Percentiles rank a stretch among this genome's conserved stretches.
Conservation (phyloP, 176 grass and related monocot species). For the Zizania latifolia region DNA sequence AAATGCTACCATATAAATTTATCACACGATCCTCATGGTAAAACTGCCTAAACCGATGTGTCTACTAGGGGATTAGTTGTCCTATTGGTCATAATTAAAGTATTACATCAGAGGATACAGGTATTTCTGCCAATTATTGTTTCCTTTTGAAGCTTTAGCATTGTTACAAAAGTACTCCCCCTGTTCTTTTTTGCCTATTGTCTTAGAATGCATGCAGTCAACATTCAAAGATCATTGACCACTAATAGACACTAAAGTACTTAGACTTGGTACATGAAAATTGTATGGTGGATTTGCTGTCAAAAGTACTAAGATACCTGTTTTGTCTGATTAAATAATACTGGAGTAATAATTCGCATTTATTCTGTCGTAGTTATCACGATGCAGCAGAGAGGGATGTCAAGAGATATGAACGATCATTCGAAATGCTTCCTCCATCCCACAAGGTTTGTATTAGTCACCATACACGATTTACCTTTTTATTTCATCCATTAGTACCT, state of each 20-base stretch:
- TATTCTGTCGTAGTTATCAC: constrained; percentile 63
- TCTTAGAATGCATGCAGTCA: neutral
- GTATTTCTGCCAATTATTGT: neutral
- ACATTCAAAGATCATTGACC: neutral
- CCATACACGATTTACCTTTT: neutral
- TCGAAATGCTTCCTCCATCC: constrained; percentile 68
- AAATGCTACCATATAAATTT: neutral
- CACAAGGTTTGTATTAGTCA: constrained; percentile 64
- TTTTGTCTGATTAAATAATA: constrained; percentile 3
- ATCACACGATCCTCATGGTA: neutral
- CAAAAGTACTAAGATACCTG: neutral
- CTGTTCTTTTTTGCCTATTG: neutral
- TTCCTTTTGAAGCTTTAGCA: neutral
- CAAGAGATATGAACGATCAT: constrained; percentile 79
- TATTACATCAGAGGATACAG: neutral
- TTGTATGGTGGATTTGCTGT: neutral
- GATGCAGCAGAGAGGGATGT: constrained; percentile 82
- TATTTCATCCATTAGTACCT: constrained; percentile 5
- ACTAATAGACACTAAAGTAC: neutral
- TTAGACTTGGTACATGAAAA: neutral
- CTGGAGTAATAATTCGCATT: constrained; percentile 1
- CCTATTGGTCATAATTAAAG: neutral
- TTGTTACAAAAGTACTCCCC: neutral
- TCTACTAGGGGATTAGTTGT: neutral
- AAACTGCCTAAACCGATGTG: neutral